phyloP scores from a whole-genome alignment of 1,284 basidiomycete species.

The Pseudozyma sp. region DNA sequence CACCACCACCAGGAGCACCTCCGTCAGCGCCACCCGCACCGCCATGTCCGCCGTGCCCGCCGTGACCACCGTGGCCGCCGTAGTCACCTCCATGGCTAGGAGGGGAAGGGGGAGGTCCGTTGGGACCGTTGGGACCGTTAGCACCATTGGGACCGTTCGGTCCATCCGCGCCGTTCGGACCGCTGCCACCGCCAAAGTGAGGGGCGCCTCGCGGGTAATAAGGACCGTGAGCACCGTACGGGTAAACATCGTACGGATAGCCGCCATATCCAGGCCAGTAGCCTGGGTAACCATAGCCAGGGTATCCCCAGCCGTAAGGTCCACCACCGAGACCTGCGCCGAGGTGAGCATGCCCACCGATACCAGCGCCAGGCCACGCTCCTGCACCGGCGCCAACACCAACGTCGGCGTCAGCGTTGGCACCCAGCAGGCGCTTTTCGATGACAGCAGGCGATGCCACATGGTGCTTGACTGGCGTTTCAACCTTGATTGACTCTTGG shows the following conservation, averaged over 20 bases:
- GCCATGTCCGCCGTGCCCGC: neutral
- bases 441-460: neutral
- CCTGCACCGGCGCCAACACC: neutral
- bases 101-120: neutral
- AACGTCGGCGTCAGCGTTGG: slow-evolving; percentile 6
- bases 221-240: neutral
- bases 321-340: neutral
- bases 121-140: neutral
- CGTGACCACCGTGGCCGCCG: neutral
- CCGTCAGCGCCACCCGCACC: neutral
- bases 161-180: neutral
- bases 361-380: neutral
- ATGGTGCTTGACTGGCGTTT: slow-evolving; percentile 4
- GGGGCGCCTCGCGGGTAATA: no score
- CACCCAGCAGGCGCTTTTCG: slow-evolving; percentile 1
- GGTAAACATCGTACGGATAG: neutral
- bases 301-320: neutral
- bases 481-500: neutral
- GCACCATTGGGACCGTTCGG: neutral
- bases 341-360: neutral
- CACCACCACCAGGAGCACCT: neutral
- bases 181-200: no score
- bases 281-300: neutral
- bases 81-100: neutral
- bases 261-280: neutral